These are phyloP conservation scores for Verticillium albo-atrum DNA, from an alignment of 2,329 filamentous ascomycete species.

Conservation along the genomic window DNA sequence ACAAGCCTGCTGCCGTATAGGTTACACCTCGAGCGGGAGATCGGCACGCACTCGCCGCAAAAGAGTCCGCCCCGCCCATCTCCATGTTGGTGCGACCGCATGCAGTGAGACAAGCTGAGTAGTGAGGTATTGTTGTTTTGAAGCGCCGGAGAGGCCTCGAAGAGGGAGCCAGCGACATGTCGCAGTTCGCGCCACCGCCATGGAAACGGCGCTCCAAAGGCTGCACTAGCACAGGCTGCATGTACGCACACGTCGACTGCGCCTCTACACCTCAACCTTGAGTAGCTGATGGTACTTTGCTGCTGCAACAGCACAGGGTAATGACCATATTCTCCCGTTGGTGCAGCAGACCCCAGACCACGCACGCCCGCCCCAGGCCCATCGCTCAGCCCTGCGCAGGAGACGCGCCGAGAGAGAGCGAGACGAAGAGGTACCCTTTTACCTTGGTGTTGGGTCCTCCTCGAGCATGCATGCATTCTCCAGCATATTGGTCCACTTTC, in stretches of 20 bases:
- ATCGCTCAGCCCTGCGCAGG: background rate
- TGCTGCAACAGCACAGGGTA: background rate
- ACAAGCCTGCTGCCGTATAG: background rate
- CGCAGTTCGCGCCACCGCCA: background rate
- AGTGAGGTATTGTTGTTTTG: background rate
- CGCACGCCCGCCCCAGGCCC: background rate
- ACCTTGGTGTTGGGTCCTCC: slow-evolving; percentile 57
- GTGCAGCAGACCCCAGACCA: background rate
- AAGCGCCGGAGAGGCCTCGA: background rate
- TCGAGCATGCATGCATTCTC: slow-evolving; percentile 96
- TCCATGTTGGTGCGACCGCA: background rate
- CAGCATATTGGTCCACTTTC: slow-evolving; percentile 98
- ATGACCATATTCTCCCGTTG: background rate
- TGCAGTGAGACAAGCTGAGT: background rate
- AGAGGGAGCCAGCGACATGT: background rate
- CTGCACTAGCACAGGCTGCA: background rate
- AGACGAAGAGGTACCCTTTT: slow-evolving; percentile 14
- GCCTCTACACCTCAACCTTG: background rate
- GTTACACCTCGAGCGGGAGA: background rate
- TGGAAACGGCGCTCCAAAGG: background rate
- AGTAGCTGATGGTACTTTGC: background rate
- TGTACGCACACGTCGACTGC: background rate
- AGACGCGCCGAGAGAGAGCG: background rate
- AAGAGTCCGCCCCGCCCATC: background rate
- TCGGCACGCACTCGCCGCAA: background rate